Percentiles rank a stretch among this genome's conserved stretches.
phyloP scores from a whole-genome alignment of 192 early-diverging fungal genomes.

The Phlyctochytrium planicorne region DNA sequence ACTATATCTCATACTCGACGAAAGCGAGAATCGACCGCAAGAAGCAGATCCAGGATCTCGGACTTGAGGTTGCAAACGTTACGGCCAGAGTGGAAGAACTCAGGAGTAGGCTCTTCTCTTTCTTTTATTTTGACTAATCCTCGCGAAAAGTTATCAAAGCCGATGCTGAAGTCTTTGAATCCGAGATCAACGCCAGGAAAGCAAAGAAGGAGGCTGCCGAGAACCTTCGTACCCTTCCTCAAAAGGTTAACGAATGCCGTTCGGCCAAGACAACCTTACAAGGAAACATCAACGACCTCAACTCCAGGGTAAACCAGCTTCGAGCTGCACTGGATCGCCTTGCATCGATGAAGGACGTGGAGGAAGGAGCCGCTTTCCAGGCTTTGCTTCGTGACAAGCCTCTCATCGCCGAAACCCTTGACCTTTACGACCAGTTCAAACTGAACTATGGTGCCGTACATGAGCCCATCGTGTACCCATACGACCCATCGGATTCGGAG shows the following conservation, averaged over 20 bases:
- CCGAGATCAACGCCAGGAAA: slow-evolving; percentile 11
- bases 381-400: slow-evolving; percentile 31
- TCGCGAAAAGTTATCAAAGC: slow-evolving; percentile 24
- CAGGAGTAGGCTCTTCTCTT: slow-evolving; percentile 27
- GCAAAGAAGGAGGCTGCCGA: slow-evolving; percentile 10
- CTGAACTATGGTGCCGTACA: slow-evolving; percentile 33
- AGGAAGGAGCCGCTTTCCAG: slow-evolving; percentile 31
- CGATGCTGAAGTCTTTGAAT: slow-evolving; percentile 31
- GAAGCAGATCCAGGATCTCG: slow-evolving; percentile 26
- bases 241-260: slow-evolving; percentile 7
- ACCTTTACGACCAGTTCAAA: slow-evolving; percentile 62
- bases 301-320: slow-evolving; percentile 22
- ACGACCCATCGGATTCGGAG: slow-evolving; percentile 8
- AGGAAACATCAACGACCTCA: slow-evolving; percentile 23
- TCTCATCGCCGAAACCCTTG: slow-evolving; percentile 52
- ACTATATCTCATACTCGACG: slow-evolving; percentile 21
- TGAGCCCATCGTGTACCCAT: slow-evolving; percentile 1
- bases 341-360: slow-evolving; percentile 9
- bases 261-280: not conserved
- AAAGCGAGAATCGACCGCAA: slow-evolving; percentile 11
- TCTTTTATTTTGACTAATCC: not conserved
- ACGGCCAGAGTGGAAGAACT: slow-evolving; percentile 32
- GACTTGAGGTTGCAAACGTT: slow-evolving; percentile 37
- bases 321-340: slow-evolving; percentile 18
- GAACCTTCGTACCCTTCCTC: not conserved